Evolutionary conservation across 2,329 filamentous ascomycete species (phyloP).

Genomic region (Fusarium odoratissimum): DNA sequence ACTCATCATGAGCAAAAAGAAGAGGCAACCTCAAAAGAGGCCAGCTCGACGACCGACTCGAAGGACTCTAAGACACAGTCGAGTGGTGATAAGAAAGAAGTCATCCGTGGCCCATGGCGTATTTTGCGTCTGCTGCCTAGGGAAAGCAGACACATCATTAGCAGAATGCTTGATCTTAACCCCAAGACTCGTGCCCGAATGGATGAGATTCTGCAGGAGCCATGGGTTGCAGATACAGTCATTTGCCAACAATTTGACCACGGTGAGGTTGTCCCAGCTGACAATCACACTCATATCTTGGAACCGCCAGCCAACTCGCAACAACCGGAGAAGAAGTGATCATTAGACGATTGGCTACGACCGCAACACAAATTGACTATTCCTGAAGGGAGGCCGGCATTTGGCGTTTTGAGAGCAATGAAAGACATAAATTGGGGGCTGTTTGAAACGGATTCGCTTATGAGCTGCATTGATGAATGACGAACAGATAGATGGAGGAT

Average conservation of each 20-base stretch:
- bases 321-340: constrained; percentile 45
- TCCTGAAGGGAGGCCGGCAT: constrained; percentile 10
- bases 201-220: constrained; percentile 85
- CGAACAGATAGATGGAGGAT: constrained; percentile 42
- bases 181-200: constrained; percentile 86
- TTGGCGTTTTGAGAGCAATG: constrained; percentile 43
- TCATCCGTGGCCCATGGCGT: constrained; percentile 93
- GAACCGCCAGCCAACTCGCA: constrained; percentile 71
- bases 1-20: constrained; percentile 36
- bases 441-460: constrained; percentile 33
- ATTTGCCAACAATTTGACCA: constrained; percentile 83
- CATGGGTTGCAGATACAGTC: constrained; percentile 87
- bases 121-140: constrained; percentile 87
- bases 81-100: constrained; percentile 71
- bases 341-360: not conserved
- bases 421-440: constrained; percentile 28
- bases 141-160: constrained; percentile 89
- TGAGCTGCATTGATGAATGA: constrained; percentile 34
- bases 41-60: constrained; percentile 11
- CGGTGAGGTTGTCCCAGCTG: constrained; percentile 77
- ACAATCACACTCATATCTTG: constrained; percentile 85
- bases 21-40: constrained; percentile 24
- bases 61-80: constrained; percentile 36
- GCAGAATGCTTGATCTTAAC: constrained; percentile 91
- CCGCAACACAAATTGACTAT: constrained; percentile 10